phyloP scores from a whole-genome alignment of 805 yeast genomes.

The Suhomyces emberorum region DNA sequence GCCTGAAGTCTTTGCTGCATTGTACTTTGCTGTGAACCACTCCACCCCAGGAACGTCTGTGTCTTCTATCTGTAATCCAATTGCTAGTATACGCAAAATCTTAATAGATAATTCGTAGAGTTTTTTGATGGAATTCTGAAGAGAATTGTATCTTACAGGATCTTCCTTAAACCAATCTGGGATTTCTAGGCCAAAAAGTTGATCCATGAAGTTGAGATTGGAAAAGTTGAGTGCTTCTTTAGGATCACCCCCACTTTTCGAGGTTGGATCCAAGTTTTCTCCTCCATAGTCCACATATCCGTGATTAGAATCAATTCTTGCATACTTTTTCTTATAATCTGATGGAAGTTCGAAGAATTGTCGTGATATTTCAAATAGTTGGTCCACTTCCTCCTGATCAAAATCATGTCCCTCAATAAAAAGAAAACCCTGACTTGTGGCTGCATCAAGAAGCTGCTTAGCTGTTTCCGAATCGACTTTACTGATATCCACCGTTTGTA shows the following conservation, averaged over 20 bases:
- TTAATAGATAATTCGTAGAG: constrained; percentile 48
- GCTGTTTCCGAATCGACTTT: constrained; percentile 42
- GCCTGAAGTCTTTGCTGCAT: constrained; percentile 51
- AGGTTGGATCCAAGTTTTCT: constrained; percentile 45
- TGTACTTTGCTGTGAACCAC: constrained; percentile 65
- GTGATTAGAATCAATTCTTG: constrained; percentile 54
- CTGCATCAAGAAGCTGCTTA: constrained; percentile 52
- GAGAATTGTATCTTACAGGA: constrained; percentile 38
- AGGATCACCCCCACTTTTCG: constrained; percentile 50
- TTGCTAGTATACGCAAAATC: constrained; percentile 55
- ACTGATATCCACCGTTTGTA: constrained; percentile 59
- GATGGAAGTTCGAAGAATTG: constrained; percentile 50
- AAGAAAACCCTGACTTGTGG: constrained; percentile 61
- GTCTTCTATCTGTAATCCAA: constrained; percentile 61
- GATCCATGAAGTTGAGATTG: constrained; percentile 47
- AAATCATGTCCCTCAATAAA: constrained; percentile 69
- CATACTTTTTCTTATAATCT: constrained; percentile 46
- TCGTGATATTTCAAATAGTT: constrained; percentile 47
- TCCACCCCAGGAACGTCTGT: constrained; percentile 31
- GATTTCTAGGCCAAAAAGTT: constrained; percentile 35
- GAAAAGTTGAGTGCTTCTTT: constrained; percentile 73
- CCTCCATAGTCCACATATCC: constrained; percentile 58
- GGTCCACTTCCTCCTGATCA: constrained; percentile 50
- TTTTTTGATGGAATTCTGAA: constrained; percentile 38
- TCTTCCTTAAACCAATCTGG: constrained; percentile 50